Evolutionary conservation across 1,139 yeast species (phyloP).

Genomic region (Yamadazyma taylorii): DNA sequence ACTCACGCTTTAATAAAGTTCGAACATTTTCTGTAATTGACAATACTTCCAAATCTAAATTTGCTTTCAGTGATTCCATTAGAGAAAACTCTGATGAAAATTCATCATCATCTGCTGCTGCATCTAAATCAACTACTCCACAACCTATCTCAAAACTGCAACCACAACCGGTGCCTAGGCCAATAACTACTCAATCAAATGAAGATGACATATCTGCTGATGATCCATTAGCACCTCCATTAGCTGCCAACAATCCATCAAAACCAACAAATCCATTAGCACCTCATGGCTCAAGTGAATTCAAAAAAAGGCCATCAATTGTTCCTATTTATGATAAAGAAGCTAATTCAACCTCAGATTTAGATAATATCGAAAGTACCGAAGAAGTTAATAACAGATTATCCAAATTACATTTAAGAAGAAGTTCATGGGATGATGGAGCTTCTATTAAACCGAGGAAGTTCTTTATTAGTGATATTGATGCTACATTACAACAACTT

Average conservation of each 20-base stretch:
- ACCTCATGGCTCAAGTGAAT: neutral
- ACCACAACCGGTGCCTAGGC: too few species aligned
- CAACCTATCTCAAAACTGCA: too few species aligned
- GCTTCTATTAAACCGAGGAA: constrained; percentile 39
- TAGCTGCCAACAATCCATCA: too few species aligned
- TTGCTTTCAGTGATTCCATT: constrained; percentile 7
- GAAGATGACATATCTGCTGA: neutral
- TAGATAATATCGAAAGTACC: constrained; percentile 8
- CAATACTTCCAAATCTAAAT: constrained; percentile 9
- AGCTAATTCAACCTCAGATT: constrained; percentile 15
- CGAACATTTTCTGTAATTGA: constrained; percentile 54
- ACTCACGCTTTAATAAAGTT: constrained; percentile 41
- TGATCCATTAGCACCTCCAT: neutral
- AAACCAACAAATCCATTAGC: neutral
- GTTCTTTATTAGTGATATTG: constrained; percentile 75
- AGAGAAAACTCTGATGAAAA: constrained; percentile 16
- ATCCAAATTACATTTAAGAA: constrained; percentile 31
- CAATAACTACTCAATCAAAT: neutral
- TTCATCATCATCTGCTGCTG: constrained; percentile 12
- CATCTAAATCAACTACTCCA: constrained; percentile 13
- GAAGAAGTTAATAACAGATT: constrained; percentile 4
- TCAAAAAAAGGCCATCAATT: constrained; percentile 29
- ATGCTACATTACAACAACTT: constrained; percentile 67
- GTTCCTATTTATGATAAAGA: constrained; percentile 31
- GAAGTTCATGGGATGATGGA: constrained; percentile 71